Evolutionary conservation across 2,329 filamentous ascomycete species (phyloP).

Genomic region (Neophaeococcomyces aloes): DNA sequence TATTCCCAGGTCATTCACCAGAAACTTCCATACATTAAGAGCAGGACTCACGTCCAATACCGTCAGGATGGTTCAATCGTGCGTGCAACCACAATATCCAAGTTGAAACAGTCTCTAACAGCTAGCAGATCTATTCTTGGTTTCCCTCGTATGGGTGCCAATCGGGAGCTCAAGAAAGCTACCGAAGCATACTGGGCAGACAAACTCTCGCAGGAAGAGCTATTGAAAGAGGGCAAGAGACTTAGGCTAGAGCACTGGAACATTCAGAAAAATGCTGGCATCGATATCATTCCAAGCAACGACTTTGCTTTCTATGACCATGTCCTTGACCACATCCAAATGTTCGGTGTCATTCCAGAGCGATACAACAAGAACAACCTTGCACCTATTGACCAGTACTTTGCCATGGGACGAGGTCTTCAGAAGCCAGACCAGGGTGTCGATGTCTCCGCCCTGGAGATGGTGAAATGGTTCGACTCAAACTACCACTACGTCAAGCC

Average conservation of each 20-base stretch:
- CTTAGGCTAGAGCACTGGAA: slow-evolving; percentile 97
- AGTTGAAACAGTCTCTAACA: slow-evolving; percentile 10
- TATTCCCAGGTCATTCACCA: too few species aligned
- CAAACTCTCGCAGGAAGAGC: slow-evolving; percentile 84
- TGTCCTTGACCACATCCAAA: slow-evolving; percentile 93
- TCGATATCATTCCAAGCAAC: slow-evolving; percentile 97
- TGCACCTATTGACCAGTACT: slow-evolving; percentile 87
- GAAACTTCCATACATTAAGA: too few species aligned
- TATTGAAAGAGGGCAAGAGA: slow-evolving; percentile 90
- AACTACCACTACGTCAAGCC: slow-evolving; percentile 99
- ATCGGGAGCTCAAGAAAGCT: slow-evolving; percentile 99
- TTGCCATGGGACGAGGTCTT: slow-evolving; percentile 98
- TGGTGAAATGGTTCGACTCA: slow-evolving; percentile 99
- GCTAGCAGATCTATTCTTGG: slow-evolving; percentile 63
- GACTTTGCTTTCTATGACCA: slow-evolving; percentile 99
- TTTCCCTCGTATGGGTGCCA: slow-evolving; percentile 97
- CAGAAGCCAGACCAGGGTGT: slow-evolving; percentile 67
- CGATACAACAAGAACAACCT: slow-evolving; percentile 88
- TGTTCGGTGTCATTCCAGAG: slow-evolving; percentile 87
- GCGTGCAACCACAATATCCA: slow-evolving; percentile 25
- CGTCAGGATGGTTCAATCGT: slow-evolving; percentile 51
- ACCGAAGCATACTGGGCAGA: slow-evolving; percentile 96
- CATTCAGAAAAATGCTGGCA: slow-evolving; percentile 97
- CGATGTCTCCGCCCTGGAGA: slow-evolving; percentile 90
- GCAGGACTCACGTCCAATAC: too few species aligned